These are phyloP conservation scores for Cladosporium oxysporum DNA, from an alignment of 2,329 filamentous ascomycete genomes.

Conservation along the genomic window DNA sequence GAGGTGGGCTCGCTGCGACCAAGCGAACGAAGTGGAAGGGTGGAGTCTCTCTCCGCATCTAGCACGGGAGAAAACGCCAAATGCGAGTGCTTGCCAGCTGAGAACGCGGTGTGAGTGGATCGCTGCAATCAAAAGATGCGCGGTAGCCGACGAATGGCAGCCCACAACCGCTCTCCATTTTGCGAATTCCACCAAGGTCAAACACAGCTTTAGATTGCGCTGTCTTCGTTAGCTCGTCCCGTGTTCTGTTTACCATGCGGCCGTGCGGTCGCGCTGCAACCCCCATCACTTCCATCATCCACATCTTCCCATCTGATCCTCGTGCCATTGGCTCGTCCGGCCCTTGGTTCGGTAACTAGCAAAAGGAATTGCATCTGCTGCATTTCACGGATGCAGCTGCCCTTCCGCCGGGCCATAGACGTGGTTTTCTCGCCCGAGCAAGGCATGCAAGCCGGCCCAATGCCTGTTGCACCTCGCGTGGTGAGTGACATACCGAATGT, in stretches of 20 bases:
- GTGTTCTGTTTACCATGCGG: constrained; percentile 22
- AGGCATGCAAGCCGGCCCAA: constrained; percentile 19
- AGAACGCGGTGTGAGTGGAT: constrained; percentile 20
- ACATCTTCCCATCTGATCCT: constrained; percentile 11
- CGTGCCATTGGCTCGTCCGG: constrained; percentile 16
- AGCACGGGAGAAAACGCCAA: constrained; percentile 7
- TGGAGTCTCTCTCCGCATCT: constrained; percentile 13
- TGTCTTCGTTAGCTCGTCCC: constrained; percentile 20
- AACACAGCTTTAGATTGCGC: constrained; percentile 18
- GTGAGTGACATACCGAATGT: not conserved
- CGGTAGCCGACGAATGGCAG: constrained; percentile 8
- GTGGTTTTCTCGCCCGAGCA: constrained; percentile 1
- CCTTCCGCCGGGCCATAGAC: constrained; percentile 6
- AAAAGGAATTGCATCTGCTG: constrained; percentile 17
- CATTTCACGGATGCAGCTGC: constrained; percentile 18
- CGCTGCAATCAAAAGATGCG: constrained; percentile 19
- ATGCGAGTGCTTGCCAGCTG: constrained; percentile 13
- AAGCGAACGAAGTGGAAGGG: constrained; percentile 9
- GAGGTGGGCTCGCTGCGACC: not conserved
- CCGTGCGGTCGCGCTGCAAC: constrained; percentile 16
- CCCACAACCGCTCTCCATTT: constrained; percentile 16
- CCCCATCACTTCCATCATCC: constrained; percentile 15
- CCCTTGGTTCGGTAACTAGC: constrained; percentile 19
- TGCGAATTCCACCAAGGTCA: constrained; percentile 6
- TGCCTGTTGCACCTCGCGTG: constrained; percentile 1